Percentiles rank a stretch among this genome's conserved stretches.
phyloP scores from a whole-genome alignment of 1,284 basidiomycete species.

The Ceraceosorus guamensis region DNA sequence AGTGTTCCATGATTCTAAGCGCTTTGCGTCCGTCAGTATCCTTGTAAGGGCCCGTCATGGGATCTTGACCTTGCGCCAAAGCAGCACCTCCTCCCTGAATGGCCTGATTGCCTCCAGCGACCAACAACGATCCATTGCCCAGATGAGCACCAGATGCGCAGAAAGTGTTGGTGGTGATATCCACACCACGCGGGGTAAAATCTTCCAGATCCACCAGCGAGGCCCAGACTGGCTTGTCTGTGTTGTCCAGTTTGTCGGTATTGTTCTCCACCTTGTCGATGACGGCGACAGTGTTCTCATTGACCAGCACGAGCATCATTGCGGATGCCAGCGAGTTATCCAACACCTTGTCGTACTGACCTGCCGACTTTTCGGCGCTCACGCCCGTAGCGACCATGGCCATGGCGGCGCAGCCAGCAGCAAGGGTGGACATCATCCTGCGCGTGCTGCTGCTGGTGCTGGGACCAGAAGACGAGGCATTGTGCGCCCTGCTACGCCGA shows the following conservation, averaged over 20 bases:
- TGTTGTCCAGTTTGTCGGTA: conserved; percentile 18
- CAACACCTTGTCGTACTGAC: conserved; percentile 37
- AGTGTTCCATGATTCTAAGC: conserved; percentile 41
- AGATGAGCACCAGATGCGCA: conserved; percentile 47
- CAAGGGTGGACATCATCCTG: too few relatives aligned
- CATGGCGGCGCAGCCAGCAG: too few relatives aligned
- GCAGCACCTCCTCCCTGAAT: conserved; percentile 40
- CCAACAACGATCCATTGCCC: conserved; percentile 47
- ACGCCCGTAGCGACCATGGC: background rate
- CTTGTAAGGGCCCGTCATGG: conserved; percentile 27
- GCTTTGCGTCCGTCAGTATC: conserved; percentile 42
- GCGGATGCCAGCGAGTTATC: conserved; percentile 41
- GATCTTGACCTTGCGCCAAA: background rate
- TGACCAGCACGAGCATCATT: conserved; percentile 47
- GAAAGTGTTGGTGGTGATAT: conserved; percentile 49
- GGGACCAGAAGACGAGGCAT: too few relatives aligned
- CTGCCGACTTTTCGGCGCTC: background rate
- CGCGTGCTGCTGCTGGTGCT: too few relatives aligned
- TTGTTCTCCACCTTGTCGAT: conserved; percentile 51
- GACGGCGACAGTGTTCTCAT: conserved; percentile 47
- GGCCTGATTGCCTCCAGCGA: conserved; percentile 49
- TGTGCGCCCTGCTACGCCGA: too few relatives aligned
- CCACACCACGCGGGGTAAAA: conserved; percentile 31
- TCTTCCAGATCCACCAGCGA: conserved; percentile 32
- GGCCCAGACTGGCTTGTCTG: conserved; percentile 37